Percentiles rank a stretch among this genome's conserved stretches.
phyloP scores from a whole-genome alignment of 306 rosid genomes.

The Inga oerstediana region DNA sequence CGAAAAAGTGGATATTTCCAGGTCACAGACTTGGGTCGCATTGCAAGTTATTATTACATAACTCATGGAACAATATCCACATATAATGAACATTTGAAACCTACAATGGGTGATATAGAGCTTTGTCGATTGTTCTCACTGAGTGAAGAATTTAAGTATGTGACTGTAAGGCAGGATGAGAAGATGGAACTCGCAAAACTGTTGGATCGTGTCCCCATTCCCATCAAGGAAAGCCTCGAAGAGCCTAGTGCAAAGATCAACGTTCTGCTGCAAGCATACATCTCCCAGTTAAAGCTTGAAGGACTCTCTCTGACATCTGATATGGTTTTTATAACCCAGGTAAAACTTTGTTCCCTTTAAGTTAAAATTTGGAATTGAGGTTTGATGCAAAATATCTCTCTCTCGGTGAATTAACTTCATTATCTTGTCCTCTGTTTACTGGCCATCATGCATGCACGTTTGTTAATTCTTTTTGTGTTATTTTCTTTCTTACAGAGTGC shows the following conservation, averaged over 20 bases:
- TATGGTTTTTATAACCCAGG: slow-evolving; percentile 99
- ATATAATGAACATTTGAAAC: slow-evolving; percentile 93
- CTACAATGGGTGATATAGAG: slow-evolving; percentile 94
- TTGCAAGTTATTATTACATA: slow-evolving; percentile 93
- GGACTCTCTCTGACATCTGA: slow-evolving; percentile 92
- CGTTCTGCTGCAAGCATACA: slow-evolving; percentile 90
- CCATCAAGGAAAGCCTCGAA: slow-evolving; percentile 94
- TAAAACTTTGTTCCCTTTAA: slow-evolving; percentile 29
- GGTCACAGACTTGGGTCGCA: slow-evolving; percentile 97
- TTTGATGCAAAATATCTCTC: background rate
- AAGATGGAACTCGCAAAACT: slow-evolving; percentile 92
- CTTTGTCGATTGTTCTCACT: slow-evolving; percentile 88
- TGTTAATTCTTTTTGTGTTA: slow-evolving; percentile 23
- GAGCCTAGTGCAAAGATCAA: slow-evolving; percentile 98
- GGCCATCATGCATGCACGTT: background rate
- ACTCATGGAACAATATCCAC: slow-evolving; percentile 94
- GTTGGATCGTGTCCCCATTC: slow-evolving; percentile 91
- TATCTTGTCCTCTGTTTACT: background rate
- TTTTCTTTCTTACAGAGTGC: slow-evolving; percentile 71
- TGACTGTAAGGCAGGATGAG: slow-evolving; percentile 90
- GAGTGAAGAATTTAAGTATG: slow-evolving; percentile 97
- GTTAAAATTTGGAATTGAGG: background rate
- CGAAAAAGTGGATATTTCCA: slow-evolving; percentile 96
- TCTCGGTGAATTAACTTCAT: background rate
- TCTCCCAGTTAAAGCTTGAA: slow-evolving; percentile 91